These are phyloP conservation scores for Herpetospermum pedunculosum DNA, from an alignment of 306 rosid genomes.

Conservation along the genomic window DNA sequence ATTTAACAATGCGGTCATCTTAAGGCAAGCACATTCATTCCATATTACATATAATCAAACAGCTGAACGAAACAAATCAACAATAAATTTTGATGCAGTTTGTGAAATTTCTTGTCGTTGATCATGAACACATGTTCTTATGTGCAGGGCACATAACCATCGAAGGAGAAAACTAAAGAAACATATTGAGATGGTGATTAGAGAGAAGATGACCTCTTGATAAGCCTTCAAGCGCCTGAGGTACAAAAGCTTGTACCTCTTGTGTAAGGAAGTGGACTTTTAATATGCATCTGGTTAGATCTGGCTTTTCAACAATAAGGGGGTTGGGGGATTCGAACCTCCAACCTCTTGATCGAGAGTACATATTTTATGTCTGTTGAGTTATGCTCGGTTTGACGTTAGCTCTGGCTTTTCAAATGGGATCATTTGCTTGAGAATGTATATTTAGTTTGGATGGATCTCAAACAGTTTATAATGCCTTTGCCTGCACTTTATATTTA, in stretches of 20 bases:
- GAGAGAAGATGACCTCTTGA: slow-evolving; percentile 12
- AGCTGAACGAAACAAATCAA: background rate
- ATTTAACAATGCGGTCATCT: background rate
- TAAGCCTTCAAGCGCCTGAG: background rate
- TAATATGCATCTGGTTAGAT: background rate
- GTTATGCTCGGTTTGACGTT: too few relatives aligned
- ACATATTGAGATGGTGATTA: slow-evolving; percentile 27
- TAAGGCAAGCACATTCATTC: background rate
- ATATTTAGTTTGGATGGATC: background rate
- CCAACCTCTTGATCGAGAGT: too few relatives aligned
- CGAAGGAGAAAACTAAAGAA: slow-evolving; percentile 71
- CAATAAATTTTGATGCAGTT: background rate
- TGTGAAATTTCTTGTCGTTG: background rate
- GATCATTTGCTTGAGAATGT: background rate
- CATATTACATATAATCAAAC: background rate
- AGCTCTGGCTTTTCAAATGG: background rate
- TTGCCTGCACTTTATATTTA: background rate
- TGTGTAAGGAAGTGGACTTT: background rate
- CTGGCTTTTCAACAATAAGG: background rate
- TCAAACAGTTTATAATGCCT: background rate
- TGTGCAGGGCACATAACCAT: slow-evolving; percentile 47
- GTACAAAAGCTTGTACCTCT: background rate
- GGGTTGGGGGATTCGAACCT: too few relatives aligned
- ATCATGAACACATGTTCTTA: slow-evolving; percentile 11
- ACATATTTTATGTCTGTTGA: too few relatives aligned